Percentiles rank a stretch among this genome's conserved stretches.
Conservation (phyloP, 129 eudicot genomes). For the Pittosporum tobira region DNA sequence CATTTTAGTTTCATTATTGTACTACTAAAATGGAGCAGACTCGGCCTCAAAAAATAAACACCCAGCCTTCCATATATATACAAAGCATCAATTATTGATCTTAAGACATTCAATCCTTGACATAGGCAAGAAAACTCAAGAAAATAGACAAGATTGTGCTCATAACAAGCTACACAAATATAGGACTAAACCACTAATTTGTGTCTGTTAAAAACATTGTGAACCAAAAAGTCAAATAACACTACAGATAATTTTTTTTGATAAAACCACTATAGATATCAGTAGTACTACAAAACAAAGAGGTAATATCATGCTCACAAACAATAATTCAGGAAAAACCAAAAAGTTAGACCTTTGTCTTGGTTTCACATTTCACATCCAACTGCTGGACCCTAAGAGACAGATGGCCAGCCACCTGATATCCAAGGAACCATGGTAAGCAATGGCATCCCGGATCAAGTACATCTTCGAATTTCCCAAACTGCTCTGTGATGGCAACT, state of each 20-base stretch:
- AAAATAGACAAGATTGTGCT: background rate
- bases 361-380: constrained; percentile 86
- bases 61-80: background rate
- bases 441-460: constrained; percentile 91
- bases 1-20: background rate
- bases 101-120: background rate
- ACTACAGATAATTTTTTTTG: no score
- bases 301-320: background rate
- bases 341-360: constrained; percentile 58
- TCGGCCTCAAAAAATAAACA: background rate
- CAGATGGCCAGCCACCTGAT: constrained; percentile 68
- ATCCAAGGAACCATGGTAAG: constrained; percentile 80
- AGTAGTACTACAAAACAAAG: background rate
- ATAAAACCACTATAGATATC: no score
- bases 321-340: background rate
- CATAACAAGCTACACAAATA: background rate
- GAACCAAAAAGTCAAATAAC: background rate
- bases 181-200: background rate
- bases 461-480: constrained; percentile 77
- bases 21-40: background rate
- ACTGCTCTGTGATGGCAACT: constrained; percentile 73
- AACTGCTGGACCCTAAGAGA: constrained; percentile 73
- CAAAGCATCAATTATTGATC: no score
- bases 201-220: background rate
- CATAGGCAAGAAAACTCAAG: background rate